Conservation (phyloP, 257 asterid genomes). For the Lavandula angustifolia region DNA sequence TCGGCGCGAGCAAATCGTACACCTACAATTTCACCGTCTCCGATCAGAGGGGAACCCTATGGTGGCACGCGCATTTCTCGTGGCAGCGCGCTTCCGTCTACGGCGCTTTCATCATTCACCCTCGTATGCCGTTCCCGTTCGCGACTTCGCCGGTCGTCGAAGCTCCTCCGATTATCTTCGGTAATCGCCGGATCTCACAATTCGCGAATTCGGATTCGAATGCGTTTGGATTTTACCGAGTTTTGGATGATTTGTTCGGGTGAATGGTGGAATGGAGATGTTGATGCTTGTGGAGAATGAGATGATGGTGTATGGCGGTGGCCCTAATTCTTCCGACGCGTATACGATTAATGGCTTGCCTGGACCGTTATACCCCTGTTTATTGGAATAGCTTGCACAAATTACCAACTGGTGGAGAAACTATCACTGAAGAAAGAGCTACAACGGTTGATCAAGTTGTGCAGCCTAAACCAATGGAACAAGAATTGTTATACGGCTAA, state of each 20-base stretch:
- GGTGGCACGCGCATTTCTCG: slow-evolving; percentile 13
- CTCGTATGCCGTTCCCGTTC: slow-evolving; percentile 13
- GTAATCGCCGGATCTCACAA: neutral
- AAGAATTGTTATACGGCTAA: no score
- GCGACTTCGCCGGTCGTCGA: neutral
- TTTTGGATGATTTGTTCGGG: slow-evolving; percentile 35
- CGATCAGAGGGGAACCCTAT: slow-evolving; percentile 12
- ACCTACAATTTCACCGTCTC: slow-evolving; percentile 10
- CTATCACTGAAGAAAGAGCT: no score
- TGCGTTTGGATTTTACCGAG: neutral
- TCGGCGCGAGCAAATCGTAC: neutral
- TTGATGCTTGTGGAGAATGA: slow-evolving; percentile 53
- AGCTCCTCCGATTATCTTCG: slow-evolving; percentile 9
- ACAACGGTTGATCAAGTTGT: no score
- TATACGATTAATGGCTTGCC: slow-evolving; percentile 89
- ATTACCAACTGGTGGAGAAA: no score
- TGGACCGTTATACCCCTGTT: slow-evolving; percentile 68
- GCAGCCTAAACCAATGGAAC: no score
- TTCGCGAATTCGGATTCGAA: no score
- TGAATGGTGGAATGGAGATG: slow-evolving; percentile 85
- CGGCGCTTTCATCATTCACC: slow-evolving; percentile 15
- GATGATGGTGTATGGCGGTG: slow-evolving; percentile 63
- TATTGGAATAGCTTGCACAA: no score
- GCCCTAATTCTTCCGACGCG: slow-evolving; percentile 77
- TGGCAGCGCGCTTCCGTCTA: slow-evolving; percentile 17